Base-by-base conservation (phyloP, 176 grass and related monocot genomes). In the Lolium multiflorum region DNA sequence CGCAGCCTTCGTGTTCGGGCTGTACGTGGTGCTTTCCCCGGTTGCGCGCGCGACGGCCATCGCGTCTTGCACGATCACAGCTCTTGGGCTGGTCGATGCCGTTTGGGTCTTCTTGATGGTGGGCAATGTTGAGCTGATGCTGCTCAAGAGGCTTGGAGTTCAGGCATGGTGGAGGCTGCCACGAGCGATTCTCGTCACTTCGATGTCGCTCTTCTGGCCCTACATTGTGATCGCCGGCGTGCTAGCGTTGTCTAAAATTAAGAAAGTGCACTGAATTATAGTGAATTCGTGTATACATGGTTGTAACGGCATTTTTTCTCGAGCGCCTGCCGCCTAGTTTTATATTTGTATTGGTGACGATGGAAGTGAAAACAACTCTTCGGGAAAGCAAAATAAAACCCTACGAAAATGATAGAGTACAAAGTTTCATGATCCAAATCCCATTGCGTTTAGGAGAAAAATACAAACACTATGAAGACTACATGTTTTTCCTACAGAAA, bases 1-100 rank as follows among this genome's bases (percentile, higher is more conserved):
- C 39, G 73, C 49, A 9, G 87, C 87, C 73, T 78, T 88, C 20
- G 73, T 75, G 13, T 88, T 88, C 41, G 55, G 73, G 39, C 0
- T 83, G 5, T 88, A 78, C 54, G 51, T 88, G 51, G 73, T 83
- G 81, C 87, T 88, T 0, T 14, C 38, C 0, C 26, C n/a, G 20
- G 63, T 78, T 1, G 81, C 65, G 20, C 25, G 3, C 26, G 28
- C 80, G 2, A 88, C 87, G 0, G 63, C 87, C 73, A 68, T 88
- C 0, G 73, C 86, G 0, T 76, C 86, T 14, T 70, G 60, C 41
- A 73, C 51, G 0, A 70, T 88, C 61, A 83, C 72, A 2, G 66
- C 50, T 0, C 62, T 88, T 18, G 80, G 11, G 6, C 3, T 83
- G 62, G 51, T 71, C 13, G 86, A 88, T 2, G 86, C 63, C 0